A percentile compares a stretch with the other conserved stretches of the same genome.
Conservation (phyloP, 331 rosid species). For the Telfairia occidentalis region DNA sequence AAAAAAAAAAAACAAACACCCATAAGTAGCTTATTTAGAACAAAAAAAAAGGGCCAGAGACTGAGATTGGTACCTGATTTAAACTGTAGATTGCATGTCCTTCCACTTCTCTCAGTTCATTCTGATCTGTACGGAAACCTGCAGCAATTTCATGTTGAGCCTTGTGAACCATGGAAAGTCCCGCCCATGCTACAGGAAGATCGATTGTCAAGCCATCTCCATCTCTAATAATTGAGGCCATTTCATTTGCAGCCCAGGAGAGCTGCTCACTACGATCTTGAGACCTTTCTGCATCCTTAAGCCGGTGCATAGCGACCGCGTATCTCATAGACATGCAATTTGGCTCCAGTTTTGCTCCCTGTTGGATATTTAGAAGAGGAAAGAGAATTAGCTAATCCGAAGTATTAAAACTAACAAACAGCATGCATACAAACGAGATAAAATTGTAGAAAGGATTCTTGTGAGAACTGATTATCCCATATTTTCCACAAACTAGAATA, state of each 20-base stretch:
- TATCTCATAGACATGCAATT: constrained; percentile 87
- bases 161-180: constrained; percentile 93
- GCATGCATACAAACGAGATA: neutral
- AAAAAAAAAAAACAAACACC: neutral
- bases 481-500: neutral
- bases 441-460: neutral
- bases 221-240: constrained; percentile 88
- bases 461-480: neutral
- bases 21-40: neutral
- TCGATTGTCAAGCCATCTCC: constrained; percentile 66
- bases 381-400: constrained; percentile 3
- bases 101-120: constrained; percentile 55
- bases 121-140: constrained; percentile 54
- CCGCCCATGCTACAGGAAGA: constrained; percentile 82
- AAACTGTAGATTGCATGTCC: constrained; percentile 55
- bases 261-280: constrained; percentile 82
- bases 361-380: constrained; percentile 22
- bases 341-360: constrained; percentile 92
- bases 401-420: neutral
- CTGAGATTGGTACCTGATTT: constrained; percentile 54
- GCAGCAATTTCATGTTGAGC: constrained; percentile 82
- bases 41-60: neutral
- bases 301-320: constrained; percentile 69
- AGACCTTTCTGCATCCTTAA: constrained; percentile 92
- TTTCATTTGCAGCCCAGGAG: constrained; percentile 91